Base-by-base conservation (phyloP, 768 basidiomycete species). In the Goffeauzyma gilvescens region DNA sequence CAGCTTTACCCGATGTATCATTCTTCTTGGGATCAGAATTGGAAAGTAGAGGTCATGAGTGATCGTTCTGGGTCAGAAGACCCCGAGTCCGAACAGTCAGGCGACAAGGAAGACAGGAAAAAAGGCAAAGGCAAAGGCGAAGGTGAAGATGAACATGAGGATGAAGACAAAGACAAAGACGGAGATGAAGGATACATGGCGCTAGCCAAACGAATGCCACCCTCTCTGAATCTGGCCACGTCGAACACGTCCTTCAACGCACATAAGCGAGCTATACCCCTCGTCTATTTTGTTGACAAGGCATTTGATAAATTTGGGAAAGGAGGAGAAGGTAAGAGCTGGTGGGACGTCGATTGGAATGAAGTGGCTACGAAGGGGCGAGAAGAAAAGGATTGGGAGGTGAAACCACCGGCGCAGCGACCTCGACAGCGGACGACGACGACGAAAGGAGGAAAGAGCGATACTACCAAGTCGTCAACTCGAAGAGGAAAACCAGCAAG, bases 1-100 rank as follows among this genome's bases (percentile, higher is more conserved):
- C 32, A 50, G 24, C 51, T 55, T 27, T 60, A 52, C 36, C 53
- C 50, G 14, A 45, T 43, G 10, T 48, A 51, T 41, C 41, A 53
- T 48, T 38, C 58, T 2, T 57, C 57, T 41, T 60, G 59, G 46
- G 38, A 30, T 39, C 31, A 32, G 24, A 30, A 41, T 32, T 41
- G 33, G 48, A 38, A 46, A 34, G 40, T 43, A 14, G 42, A 15
- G 41, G 25, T 38, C 15, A 42, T 24, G 17, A 33, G 25, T 13
- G 44, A 31, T n/a, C n/a, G n/a, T n/a, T 24, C 31, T 40, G 26
- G 43, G 25, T 46, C 46, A 38, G 44, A 50, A 20, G 42, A 34
- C 14, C 35, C 41, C 7, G 59, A 53, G 20, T 46, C 34, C 9
- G 50, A 49, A 7, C 48, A 38, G n/a, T n/a, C n/a, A n/a, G n/a